phyloP scores from a whole-genome alignment of 2,329 filamentous ascomycete genomes.

The Trichoderma oligosporum region DNA sequence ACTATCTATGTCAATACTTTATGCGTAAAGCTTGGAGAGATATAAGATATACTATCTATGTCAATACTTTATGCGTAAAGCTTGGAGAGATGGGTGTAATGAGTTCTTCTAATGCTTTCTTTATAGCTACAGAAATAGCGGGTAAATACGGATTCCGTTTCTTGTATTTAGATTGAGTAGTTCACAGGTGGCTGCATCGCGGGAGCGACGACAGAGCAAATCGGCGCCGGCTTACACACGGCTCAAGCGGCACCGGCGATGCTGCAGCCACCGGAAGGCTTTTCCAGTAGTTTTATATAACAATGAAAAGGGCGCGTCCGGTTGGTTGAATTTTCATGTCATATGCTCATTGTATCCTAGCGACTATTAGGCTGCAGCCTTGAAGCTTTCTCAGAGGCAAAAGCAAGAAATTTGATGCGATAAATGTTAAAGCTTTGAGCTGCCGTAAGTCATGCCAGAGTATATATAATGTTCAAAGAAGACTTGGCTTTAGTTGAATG shows the following conservation, averaged over 20 bases:
- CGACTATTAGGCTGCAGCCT: not conserved
- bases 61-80: no score
- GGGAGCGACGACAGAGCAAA: not conserved
- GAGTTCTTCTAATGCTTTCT: no score
- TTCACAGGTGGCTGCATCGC: not conserved
- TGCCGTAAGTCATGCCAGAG: no score
- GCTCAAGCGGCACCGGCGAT: constrained; percentile 10
- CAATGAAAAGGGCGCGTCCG: not conserved
- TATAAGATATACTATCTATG: no score
- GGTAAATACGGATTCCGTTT: no score
- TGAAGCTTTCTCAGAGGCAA: no score
- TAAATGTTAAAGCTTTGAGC: no score
- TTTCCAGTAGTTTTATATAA: not conserved
- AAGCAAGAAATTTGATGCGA: no score
- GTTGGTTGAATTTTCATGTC: constrained; percentile 1
- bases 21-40: no score
- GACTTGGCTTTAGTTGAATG: not conserved
- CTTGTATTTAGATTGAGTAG: not conserved
- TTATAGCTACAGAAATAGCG: no score
- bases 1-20: no score
- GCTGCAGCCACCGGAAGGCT: constrained; percentile 9
- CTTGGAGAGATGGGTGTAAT: no score
- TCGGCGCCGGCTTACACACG: constrained; percentile 4
- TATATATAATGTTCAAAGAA: not conserved
- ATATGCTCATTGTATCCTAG: not conserved